Evolutionary conservation across 768 basidiomycete genomes (phyloP).

Genomic region (Tricholoma terreum): DNA sequence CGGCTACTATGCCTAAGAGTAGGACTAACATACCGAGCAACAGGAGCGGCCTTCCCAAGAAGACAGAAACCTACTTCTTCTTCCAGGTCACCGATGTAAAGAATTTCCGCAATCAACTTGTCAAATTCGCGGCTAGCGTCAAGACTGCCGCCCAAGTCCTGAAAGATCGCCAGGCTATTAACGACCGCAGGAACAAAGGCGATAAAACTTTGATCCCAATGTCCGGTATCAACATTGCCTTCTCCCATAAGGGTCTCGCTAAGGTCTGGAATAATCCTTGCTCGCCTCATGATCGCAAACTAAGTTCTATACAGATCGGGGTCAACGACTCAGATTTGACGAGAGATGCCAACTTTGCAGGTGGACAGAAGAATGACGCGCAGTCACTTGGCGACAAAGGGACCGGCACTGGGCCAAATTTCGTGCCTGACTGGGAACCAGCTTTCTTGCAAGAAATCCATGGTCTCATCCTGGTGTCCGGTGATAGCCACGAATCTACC

Average conservation of each 20-base stretch:
- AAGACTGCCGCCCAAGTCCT: constrained; percentile 44
- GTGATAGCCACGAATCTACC: constrained; percentile 37
- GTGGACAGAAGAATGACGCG: constrained; percentile 42
- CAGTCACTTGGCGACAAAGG: constrained; percentile 37
- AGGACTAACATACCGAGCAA: neutral
- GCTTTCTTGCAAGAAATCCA: constrained; percentile 46
- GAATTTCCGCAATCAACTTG: constrained; percentile 42
- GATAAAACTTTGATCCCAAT: constrained; percentile 34
- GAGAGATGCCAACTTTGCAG: constrained; percentile 30
- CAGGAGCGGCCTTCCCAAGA: constrained; percentile 56
- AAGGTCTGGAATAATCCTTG: constrained; percentile 24
- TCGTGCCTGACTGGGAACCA: constrained; percentile 45
- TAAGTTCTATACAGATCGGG: constrained; percentile 29
- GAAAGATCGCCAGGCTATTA: constrained; percentile 38
- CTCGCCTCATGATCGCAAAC: neutral
- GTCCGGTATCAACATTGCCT: constrained; percentile 49
- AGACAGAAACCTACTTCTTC: constrained; percentile 48
- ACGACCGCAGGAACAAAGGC: constrained; percentile 36
- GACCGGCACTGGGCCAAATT: constrained; percentile 16
- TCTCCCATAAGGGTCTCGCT: constrained; percentile 46
- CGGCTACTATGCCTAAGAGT: neutral
- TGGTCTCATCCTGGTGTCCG: constrained; percentile 49
- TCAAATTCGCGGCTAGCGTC: constrained; percentile 40
- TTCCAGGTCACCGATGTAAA: constrained; percentile 46
- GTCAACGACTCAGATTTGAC: constrained; percentile 38